Evolutionary conservation across 1,284 basidiomycete species (phyloP), one percentile per base, ranked within the genome.

Genomic region (Ustilago trichophora): DNA sequence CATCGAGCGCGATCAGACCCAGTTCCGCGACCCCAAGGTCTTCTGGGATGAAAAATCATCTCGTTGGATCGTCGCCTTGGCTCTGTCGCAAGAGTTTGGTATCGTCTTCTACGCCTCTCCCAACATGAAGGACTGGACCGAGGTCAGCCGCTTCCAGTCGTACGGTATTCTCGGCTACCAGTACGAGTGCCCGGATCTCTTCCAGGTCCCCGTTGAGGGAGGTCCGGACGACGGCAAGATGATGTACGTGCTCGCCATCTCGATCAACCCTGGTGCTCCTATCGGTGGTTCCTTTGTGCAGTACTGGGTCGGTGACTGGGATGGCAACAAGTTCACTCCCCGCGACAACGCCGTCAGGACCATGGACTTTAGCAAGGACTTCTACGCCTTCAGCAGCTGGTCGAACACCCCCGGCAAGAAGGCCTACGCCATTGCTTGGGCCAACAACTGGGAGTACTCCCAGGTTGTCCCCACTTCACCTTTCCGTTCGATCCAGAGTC

Each of bases 1-100:
- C 19, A 60, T 84, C 41, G 66, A 65, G 16, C 76, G 76, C 22
- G 50, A 63, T 32, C 62, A 59, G 52, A 78, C 74, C 8, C 82
- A 83, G 51, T 83, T 84, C 76, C 73, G 83, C 33, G 83, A 84
- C 57, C 83, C 83, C 18, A 84, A 84, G 62, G 83, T 83, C 18
- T 79, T 83, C 40, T 80, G 82, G 77, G 76, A 83, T 49, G 69
- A 55, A 4, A 51, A 48, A 18, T 44, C 72, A 24, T 72, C 76
- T 32, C 73, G 73, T 15, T 84, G 84, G 84, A 80, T 83, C 42
- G 83, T 84, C 78, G 80, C 82, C 33, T 62, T 84, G 31, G 78
- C 83, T 3, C 79, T 74, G 27, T 58, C 83, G 4, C 72, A 79
- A 35, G 80, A 82, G 24, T 82, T 77, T 44, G 70, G 63, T 11